Evolutionary conservation across 352 stramenopile genomes (phyloP), one percentile per base, ranked within the genome.

Genomic region (Phytophthora agathidicida): DNA sequence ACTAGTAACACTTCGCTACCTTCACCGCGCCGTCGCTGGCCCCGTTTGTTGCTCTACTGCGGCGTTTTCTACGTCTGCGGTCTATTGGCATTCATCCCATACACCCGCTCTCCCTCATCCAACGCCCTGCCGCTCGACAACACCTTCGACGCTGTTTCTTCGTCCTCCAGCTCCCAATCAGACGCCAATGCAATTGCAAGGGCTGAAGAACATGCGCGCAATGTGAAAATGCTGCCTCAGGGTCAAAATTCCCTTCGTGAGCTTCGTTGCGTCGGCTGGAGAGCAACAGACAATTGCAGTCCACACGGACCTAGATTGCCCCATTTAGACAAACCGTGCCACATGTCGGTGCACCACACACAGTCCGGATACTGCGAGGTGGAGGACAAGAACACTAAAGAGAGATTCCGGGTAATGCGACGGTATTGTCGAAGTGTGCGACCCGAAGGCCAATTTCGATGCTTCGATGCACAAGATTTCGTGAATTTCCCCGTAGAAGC

Each of bases 311-410:
- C 65, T 11, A 56, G 65, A 19, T 22, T 62, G 7, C 60, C 65
- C 5, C 24, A 55, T 24, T 6, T 32, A 8, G 69, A 75, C 39
- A 64, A 66, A 47, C 32, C 47, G 2, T 75, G 69, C 17, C 52
- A 71, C 23, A 51, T 54, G 46, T n/a, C 44, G 14, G 36, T 78
- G 3, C 47, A 57, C 10, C 33, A 59, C 11, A 63, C 67, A 8
- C 58, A 66, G 37, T 66, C 73, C 1, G 80, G 77, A 11, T 90
- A 86, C 51, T 73, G 65, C 13, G 65, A 73, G 36, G 59, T 73
- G 27, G 51, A 73, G 31, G 65, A 85, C 46, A 59, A 35, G 8
- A 26, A 42, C 7, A 68, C 68, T 0, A 75, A 73, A 11, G 54
- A 73, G 32, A 60, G 62, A 22, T 65, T 83, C 31, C 70, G 63